Percentiles rank a stretch among this genome's conserved stretches.
Evolutionary conservation across 1,139 yeast genomes (phyloP).

Genomic region (Fermentozyma sake): DNA sequence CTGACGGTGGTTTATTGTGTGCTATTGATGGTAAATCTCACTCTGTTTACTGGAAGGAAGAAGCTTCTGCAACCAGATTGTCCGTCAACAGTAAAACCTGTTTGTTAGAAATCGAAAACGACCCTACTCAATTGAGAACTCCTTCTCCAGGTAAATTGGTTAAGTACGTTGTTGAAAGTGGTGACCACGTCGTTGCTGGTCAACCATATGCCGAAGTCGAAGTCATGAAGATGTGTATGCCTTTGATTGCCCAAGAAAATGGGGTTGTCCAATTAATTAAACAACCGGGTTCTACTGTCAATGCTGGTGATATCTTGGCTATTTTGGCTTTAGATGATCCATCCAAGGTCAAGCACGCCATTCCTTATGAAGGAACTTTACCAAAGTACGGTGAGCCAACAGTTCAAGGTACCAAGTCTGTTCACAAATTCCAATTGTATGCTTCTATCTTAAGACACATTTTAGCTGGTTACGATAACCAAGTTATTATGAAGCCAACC

Average conservation of each 20-base stretch:
- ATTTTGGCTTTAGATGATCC: slow-evolving; percentile 94
- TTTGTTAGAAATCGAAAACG: slow-evolving; percentile 87
- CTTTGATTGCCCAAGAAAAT: slow-evolving; percentile 84
- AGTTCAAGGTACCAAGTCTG: slow-evolving; percentile 79
- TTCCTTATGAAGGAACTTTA: slow-evolving; percentile 90
- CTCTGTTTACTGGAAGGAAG: slow-evolving; percentile 96
- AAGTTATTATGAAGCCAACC: slow-evolving; percentile 84
- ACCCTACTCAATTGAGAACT: slow-evolving; percentile 96
- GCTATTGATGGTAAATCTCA: slow-evolving; percentile 91
- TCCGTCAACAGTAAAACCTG: slow-evolving; percentile 96
- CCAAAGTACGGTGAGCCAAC: slow-evolving; percentile 85
- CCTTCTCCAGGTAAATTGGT: slow-evolving; percentile 99
- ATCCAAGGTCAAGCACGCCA: slow-evolving; percentile 92
- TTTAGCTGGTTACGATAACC: slow-evolving; percentile 89
- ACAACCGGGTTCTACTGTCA: slow-evolving; percentile 97
- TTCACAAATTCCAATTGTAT: slow-evolving; percentile 62
- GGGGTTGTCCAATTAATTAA: slow-evolving; percentile 90
- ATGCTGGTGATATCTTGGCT: slow-evolving; percentile 96
- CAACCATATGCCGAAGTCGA: slow-evolving; percentile 98
- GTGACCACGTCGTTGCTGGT: slow-evolving; percentile 89
- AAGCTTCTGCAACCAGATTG: slow-evolving; percentile 91
- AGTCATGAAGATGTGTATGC: slow-evolving; percentile 99
- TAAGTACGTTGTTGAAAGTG: slow-evolving; percentile 88
- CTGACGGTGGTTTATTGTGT: slow-evolving; percentile 91
- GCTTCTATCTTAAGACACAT: slow-evolving; percentile 67